Evolutionary conservation across 768 basidiomycete species (phyloP), one percentile per base, ranked within the genome.

Genomic region (Phaeotremella skinneri): DNA sequence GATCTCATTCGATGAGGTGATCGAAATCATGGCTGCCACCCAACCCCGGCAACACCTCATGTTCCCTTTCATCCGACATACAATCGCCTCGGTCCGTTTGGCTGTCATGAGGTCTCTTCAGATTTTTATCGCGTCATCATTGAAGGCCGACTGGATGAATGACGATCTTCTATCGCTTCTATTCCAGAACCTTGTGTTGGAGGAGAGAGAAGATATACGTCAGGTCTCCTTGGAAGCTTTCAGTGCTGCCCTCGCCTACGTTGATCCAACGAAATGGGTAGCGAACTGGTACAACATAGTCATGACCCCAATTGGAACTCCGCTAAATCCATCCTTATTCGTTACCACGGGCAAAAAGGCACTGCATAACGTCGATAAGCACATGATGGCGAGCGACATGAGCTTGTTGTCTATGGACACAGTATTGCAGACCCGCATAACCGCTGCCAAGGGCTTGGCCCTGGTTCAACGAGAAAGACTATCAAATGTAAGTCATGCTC

Each of bases 51-150:
- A 54, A 64, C 31, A 65, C 93, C 4, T 88, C 89, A 79, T 94
- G 4, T 98, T 91, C 78, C 90, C 94, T 2, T 97, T 94, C 82
- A 93, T 97, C 79, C 89, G 96, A 17, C 96, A 99, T 76, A 93
- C 94, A 0, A 98, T 99, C 68, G 78, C 88, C 1, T 87, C 87
- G 60, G 96, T 99, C 55, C 90, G 96, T 6, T 82, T 93, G 14
- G 87, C 96, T 2, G 93, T 98, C 2, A 88, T 93, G 45, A 87
- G 89, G 59, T 92, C 92, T 0, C 80, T 98, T 9, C 82, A 85
- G 55, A 87, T 88, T 6, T 93, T 98, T 78, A 88, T 96, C 83
- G 80, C 81, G 23, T 83, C 85, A 0, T 82, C 93, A 42, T 83
- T 88, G 6, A 61, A 59, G 2, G 81, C 82, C 66, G 85, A 86